phyloP scores from a whole-genome alignment of 2,329 filamentous ascomycete species.

The Pyricularia grisea region DNA sequence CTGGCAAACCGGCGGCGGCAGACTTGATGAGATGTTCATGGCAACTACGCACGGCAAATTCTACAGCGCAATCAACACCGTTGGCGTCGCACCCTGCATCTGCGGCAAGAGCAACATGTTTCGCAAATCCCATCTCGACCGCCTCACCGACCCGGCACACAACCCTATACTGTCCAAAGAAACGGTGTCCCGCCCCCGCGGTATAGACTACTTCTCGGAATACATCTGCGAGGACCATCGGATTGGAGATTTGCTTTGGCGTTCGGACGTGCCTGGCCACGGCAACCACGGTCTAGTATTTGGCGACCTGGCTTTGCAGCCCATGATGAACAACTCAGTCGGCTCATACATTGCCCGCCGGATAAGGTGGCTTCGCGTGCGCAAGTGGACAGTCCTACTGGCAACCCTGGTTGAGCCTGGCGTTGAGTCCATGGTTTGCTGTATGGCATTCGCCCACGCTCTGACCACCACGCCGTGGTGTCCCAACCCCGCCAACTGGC shows the following conservation, averaged over 20 bases:
- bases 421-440: constrained; percentile 81
- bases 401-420: constrained; percentile 91
- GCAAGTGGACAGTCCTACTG: constrained; percentile 85
- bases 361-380: constrained; percentile 81
- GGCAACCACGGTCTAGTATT: constrained; percentile 74
- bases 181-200: constrained; percentile 39
- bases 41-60: constrained; percentile 92
- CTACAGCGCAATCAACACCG: constrained; percentile 93
- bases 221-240: constrained; percentile 98
- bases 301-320: constrained; percentile 84
- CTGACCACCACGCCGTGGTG: constrained; percentile 59
- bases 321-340: constrained; percentile 73
- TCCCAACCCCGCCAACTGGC: constrained; percentile 36
- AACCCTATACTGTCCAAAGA: constrained; percentile 31
- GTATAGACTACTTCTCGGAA: constrained; percentile 86
- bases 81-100: constrained; percentile 82
- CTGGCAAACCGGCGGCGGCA: constrained; percentile 54
- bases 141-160: constrained; percentile 45
- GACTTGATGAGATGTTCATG: constrained; percentile 92
- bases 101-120: constrained; percentile 99
- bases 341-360: constrained; percentile 69
- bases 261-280: constrained; percentile 46
- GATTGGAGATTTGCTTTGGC: constrained; percentile 88
- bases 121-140: constrained; percentile 78
- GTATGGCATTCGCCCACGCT: constrained; percentile 69